Base-by-base conservation (phyloP, 495 filamentous ascomycete species). In the Beverwykella pulmonaria region DNA sequence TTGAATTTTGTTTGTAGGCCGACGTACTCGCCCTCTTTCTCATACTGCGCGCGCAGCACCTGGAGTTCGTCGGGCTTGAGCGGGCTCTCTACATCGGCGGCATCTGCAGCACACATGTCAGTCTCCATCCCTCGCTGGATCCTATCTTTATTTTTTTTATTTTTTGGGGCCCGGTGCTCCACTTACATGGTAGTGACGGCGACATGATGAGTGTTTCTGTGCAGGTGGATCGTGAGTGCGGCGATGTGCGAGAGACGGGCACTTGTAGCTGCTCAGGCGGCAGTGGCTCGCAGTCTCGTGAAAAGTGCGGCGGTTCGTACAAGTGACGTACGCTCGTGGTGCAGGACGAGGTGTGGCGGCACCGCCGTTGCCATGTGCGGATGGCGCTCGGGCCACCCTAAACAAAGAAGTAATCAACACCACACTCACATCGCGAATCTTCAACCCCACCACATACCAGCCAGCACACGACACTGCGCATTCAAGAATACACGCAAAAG, bases 1-100 rank as follows among this genome's bases (percentile, higher is more conserved):
- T 98, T 98, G 86, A 98, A 98, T 77, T 97, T 98, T 49, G 94
- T 98, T 77, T 98, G 94, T 27, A 98, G 86, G 49, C 93, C 92
- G 17, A 97, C 95, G 78, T 93, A 96, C 70, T 92, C 89, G 62
- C 93, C 94, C 77, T 98, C 94, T 77, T 93, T 93, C 74, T 97
- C 92, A 77, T 93, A 98, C 78, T 98, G 94, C 58, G 89, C 81
- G 59, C 93, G 90, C 22, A 98, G 82, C 53, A 98, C 93, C 75
- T 92, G 86, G 57, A 98, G 87, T 75, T 98, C 94, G 20, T 89
- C 88, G 8, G 90, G 85, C 75, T 92, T 93, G 62, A 98, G 83
- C 67, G 94, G 90, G 69, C 92, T 95, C 81, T 98, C 94, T 65
- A 92, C 94, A 81, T 98, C 94, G 56, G 93, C 92, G 73, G 94